Evolutionary conservation across 495 filamentous ascomycete genomes (phyloP), one percentile per base, ranked within the genome.

Genomic region (Daldinia loculata): DNA sequence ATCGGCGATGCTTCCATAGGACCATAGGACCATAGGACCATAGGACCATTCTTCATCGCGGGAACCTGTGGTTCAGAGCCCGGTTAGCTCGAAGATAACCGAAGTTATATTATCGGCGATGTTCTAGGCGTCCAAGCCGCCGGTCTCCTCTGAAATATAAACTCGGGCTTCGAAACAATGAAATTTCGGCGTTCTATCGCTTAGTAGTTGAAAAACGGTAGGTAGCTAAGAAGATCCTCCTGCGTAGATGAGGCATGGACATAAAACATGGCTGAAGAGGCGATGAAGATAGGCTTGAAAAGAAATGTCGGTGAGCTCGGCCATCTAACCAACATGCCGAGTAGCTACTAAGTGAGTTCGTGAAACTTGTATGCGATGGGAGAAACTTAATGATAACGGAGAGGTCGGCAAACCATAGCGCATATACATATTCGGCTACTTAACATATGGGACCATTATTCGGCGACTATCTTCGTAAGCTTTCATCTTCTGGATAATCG

Each of bases 241-340:
- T 32, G 56, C 24, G 45, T 2, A 30, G 27, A 52, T 24, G 29
- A 61, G 39, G 53, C 66, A 24, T 48, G 24, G 12, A 56, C n/a
- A 34, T 55, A 61, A 69, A 22, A 70, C 67, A n/a, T 50, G 17
- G 36, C 50, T 55, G 38, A 59, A 8, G 24, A 55, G 32, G 36
- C 29, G 36, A 22, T 55, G 32, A 1, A 24, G 3, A 48, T 24
- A 48, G 43, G n/a, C 39, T 41, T 22, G 6, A 24, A 48, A 22
- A 11, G 17, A 43, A 61, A 55, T 45, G 27, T 58, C 43, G 61
- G 57, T 70, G 67, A 65, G 58, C 14, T 68, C 66, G 58, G 66
- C 24, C 39, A 68, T 14, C 58, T 50, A 30, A 36, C 14, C 14
- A 50, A 29, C 8, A 29, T 4, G 15, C 9, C 22, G 5, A 17